Percentiles rank a stretch among this genome's conserved stretches.
These are phyloP conservation scores for Gynandropsis gynandra DNA, from an alignment of 345 rosid species.

Conservation along the genomic window DNA sequence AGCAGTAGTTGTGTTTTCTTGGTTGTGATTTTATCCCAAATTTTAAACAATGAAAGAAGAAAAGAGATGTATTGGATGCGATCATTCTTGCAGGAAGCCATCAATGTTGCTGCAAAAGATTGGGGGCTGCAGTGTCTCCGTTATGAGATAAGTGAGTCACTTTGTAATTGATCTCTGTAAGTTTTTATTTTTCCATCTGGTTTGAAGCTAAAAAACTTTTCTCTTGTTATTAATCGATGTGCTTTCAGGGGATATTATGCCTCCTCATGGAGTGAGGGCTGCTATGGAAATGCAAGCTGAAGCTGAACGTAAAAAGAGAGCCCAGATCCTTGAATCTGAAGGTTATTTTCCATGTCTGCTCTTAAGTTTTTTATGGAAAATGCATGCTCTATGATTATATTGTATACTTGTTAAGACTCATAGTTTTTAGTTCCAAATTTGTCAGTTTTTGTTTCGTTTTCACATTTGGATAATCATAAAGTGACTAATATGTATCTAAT, in stretches of 20 bases:
- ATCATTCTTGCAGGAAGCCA: slow-evolving; percentile 54
- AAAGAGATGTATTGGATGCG: slow-evolving; percentile 5
- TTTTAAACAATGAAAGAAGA: too few species aligned
- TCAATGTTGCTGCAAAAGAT: slow-evolving; percentile 81
- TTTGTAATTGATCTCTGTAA: slow-evolving; percentile 1
- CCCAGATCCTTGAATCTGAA: slow-evolving; percentile 91
- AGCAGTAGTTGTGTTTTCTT: background rate
- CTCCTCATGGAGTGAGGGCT: slow-evolving; percentile 78
- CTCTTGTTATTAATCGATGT: slow-evolving; percentile 5
- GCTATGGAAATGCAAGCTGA: slow-evolving; percentile 99
- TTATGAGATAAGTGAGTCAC: slow-evolving; percentile 83
- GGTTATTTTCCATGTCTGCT: slow-evolving; percentile 19
- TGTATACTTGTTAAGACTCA: slow-evolving; percentile 3
- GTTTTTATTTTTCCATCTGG: background rate
- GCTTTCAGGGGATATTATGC: slow-evolving; percentile 89
- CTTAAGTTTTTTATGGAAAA: slow-evolving; percentile 1
- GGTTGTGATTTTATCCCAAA: background rate
- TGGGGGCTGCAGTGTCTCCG: slow-evolving; percentile 98
- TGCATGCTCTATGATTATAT: slow-evolving; percentile 1
- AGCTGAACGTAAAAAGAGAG: slow-evolving; percentile 92
- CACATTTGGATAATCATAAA: background rate
- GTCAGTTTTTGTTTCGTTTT: background rate
- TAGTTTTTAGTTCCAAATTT: slow-evolving; percentile 15
- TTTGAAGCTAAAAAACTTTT: background rate
- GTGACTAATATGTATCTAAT: slow-evolving; percentile 10